Evolutionary conservation across 176 grass and related monocot genomes (phyloP).

Genomic region (Microstegium vimineum): DNA sequence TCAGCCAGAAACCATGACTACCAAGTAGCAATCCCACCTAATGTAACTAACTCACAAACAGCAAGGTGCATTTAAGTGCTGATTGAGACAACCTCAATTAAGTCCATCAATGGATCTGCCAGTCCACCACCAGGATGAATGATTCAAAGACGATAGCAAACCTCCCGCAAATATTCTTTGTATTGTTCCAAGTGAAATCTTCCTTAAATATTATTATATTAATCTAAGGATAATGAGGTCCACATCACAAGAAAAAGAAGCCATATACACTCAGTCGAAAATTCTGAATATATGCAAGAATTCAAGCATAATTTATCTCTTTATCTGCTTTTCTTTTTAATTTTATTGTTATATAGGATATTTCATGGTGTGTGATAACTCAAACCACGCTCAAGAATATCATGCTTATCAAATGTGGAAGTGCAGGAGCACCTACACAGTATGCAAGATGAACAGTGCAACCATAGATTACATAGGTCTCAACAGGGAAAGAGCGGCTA

Average conservation of each 20-base stretch:
- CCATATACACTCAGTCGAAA: background rate
- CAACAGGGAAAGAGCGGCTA: background rate
- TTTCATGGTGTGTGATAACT: background rate
- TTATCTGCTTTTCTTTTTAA: background rate
- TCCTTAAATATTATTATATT: background rate
- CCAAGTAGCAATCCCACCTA: background rate
- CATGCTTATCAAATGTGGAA: conserved; percentile 19
- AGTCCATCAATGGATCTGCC: background rate
- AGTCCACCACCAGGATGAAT: background rate
- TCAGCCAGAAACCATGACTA: background rate
- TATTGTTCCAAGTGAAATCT: background rate
- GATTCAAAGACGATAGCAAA: background rate
- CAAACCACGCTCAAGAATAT: background rate
- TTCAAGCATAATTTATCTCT: conserved; percentile 2
- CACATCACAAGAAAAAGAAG: background rate
- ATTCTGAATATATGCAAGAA: background rate
- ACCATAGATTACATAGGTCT: background rate
- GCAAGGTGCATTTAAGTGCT: background rate
- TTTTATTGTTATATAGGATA: background rate
- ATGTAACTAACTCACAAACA: conserved; percentile 9
- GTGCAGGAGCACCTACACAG: background rate
- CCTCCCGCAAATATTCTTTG: background rate
- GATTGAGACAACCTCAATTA: background rate
- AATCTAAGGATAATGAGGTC: background rate
- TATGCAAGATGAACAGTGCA: background rate